Evolutionary conservation across 2,329 filamentous ascomycete species (phyloP), one percentile per base, ranked within the genome.

Genomic region (Knufia petricola): DNA sequence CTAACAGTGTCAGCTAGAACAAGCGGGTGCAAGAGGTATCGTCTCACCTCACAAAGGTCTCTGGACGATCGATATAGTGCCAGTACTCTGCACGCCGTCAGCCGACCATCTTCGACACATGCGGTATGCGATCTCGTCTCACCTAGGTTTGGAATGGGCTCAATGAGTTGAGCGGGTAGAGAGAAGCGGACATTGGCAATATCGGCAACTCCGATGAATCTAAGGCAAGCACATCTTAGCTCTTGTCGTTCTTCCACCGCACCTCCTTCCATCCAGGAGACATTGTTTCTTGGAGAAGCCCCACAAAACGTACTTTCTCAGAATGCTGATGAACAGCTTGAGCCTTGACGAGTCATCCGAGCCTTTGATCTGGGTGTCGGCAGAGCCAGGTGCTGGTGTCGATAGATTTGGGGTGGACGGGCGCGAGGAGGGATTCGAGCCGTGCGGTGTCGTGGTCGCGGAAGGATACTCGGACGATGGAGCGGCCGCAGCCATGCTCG

Each of bases 151-250:
- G 92, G 92, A 3, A 87, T 94, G 30, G 92, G 92, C 67, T 98
- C 92, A 61, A 98, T 78, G 37, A 98, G 81, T 68, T 96, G 90
- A 44, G 92, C 88, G 19, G 92, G 92, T 44, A 98, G 77, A 13
- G 90, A 96, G 71, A 98, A 98, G 58, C 92, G 85, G 54, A 96
- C 90, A 49, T 88, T 81, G 50, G 92, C 92, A 61, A 98, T 92
- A 69, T 98, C 92, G 58, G 89, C 76, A 50, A 98, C 92, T 58
- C 92, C 92, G 61, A 96, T 88, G 68, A 96, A 96, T 66, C 90
- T 94, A 66, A n/a, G 43, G 52, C 51, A 52, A 49, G 26, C 37
- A 55, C 52, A 38, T 56, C 45, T 30, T 47, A 21, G 39, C 49
- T 45, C 20, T 30, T 46, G 28, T 42, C 23, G 24, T 39, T 49